These are phyloP conservation scores for Pythium biforme DNA, from an alignment of 352 stramenopile species.

Conservation along the genomic window DNA sequence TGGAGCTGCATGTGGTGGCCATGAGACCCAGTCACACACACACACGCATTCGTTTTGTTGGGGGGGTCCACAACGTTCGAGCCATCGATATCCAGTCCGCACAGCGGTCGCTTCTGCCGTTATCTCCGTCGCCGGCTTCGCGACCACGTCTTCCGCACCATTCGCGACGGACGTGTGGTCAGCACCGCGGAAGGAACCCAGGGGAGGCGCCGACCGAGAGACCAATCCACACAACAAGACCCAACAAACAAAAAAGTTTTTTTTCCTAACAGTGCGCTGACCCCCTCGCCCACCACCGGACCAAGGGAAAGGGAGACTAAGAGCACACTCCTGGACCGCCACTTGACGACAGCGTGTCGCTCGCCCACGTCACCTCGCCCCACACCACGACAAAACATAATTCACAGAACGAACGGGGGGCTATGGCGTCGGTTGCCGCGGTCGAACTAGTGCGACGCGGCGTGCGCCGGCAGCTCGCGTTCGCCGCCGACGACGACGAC, in stretches of 20 bases:
- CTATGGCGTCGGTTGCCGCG: background rate
- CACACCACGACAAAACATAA: background rate
- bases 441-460: background rate
- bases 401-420: background rate
- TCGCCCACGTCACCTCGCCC: background rate
- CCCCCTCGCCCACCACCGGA: background rate
- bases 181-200: conserved; percentile 7
- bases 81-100: too few relatives aligned
- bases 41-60: too few relatives aligned
- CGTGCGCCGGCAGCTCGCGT: conserved; percentile 33
- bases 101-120: too few relatives aligned
- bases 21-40: background rate
- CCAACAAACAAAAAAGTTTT: background rate
- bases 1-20: background rate
- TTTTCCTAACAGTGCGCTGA: too few relatives aligned
- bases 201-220: background rate
- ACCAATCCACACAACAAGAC: background rate
- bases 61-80: too few relatives aligned
- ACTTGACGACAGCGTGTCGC: conserved; percentile 5
- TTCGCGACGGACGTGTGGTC: conserved; percentile 7
- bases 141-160: background rate
- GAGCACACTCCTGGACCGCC: background rate
- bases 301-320: conserved; percentile 2
- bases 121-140: too few relatives aligned
- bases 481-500: background rate